These are phyloP conservation scores for Podila clonocystis DNA, from an alignment of 192 early-diverging fungal species.

Conservation along the genomic window DNA sequence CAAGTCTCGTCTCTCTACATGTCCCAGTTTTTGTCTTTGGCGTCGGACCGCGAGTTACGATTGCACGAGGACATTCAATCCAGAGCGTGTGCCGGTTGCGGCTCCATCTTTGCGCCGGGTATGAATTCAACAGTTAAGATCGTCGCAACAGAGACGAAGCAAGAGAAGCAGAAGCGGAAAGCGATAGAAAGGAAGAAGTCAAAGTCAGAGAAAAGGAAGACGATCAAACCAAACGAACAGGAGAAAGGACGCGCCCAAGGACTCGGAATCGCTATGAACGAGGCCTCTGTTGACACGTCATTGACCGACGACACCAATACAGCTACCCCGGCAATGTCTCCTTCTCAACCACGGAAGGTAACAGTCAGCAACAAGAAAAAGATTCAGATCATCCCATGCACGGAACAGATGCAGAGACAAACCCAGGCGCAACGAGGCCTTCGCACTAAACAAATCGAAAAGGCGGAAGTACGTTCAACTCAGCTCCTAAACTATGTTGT, in stretches of 20 bases:
- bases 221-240: not conserved
- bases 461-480: slow-evolving; percentile 20
- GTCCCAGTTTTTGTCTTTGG: slow-evolving; percentile 51
- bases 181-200: slow-evolving; percentile 7
- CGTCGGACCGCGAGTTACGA: slow-evolving; percentile 40
- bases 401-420: slow-evolving; percentile 15
- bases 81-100: slow-evolving; percentile 53
- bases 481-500: slow-evolving; percentile 43
- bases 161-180: slow-evolving; percentile 26
- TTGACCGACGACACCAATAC: not conserved
- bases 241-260: not conserved
- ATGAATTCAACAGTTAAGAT: slow-evolving; percentile 51
- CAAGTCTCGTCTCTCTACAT: slow-evolving; percentile 56
- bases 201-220: slow-evolving; percentile 22
- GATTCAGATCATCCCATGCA: slow-evolving; percentile 22
- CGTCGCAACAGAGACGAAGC: slow-evolving; percentile 22
- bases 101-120: slow-evolving; percentile 57
- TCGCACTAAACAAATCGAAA: slow-evolving; percentile 2
- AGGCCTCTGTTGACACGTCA: not conserved
- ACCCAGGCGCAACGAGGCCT: slow-evolving; percentile 11
- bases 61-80: slow-evolving; percentile 55
- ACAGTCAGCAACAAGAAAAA: slow-evolving; percentile 12
- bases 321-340: no score
- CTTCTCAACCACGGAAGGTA: not conserved
- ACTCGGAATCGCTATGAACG: not conserved